Base-by-base conservation (phyloP, 106 monocot species). In the Alisma plantagoaquatica region DNA sequence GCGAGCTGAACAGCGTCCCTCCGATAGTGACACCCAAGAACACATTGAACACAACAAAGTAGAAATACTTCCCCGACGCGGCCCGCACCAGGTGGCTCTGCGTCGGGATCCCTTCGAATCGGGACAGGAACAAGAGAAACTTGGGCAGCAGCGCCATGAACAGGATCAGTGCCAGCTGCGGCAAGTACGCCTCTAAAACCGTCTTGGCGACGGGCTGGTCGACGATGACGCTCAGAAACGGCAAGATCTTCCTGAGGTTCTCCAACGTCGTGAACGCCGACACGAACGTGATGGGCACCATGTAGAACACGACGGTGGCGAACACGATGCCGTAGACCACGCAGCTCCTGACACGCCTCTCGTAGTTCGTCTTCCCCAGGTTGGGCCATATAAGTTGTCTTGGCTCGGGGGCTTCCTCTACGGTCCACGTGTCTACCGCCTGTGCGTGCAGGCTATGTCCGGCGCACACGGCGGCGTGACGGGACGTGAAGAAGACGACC, bases 31-130 rank as follows among this genome's bases (percentile, higher is more conserved):
- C 85, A 31, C 98, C 90, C 31, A 99, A 60, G 55, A 99, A 99
- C 29, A 99, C 86, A 68, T 99, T 99, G 51, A 99, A 99, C 12
- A 99, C 61, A 15, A 82, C 71, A 50, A 99, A 99, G 48, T 99
- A 99, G 54, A 99, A 99, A 57, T 86, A 99, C 49, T 90, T 99
- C 29, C 90, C 98, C 8, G 89, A 78, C 14, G 90, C 66, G 25
- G 98, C 89, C 29, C 90, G 49, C 14, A 70, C 57, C 1, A 58
- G 79, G 61, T 99, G 98, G 53, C 78, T 74, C 51, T 77, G 46
- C 0, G 89, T 79, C 17, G 78, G 59, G 19, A 99, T 76, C 25
- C 98, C 98, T 60, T 99, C 98, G 9, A 44, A 31, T 52, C 82
- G 81, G 0, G 98, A 99, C 41, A 99, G 68, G 31, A 90, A 61